These are phyloP conservation scores for Canariomyces notabilis DNA, from an alignment of 2,329 filamentous ascomycete species.

Conservation along the genomic window DNA sequence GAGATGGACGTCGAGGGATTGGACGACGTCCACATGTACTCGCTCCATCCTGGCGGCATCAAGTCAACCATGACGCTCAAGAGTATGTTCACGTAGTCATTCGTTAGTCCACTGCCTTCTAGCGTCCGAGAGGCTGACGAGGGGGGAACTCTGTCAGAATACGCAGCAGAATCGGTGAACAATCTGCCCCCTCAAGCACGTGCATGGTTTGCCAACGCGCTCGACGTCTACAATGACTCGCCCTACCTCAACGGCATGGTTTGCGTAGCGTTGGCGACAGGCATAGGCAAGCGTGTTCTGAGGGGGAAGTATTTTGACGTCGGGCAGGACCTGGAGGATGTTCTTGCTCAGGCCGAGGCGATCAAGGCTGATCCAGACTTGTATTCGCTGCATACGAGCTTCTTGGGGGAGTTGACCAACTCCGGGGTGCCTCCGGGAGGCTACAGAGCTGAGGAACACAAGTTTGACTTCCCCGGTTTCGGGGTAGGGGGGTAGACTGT, in stretches of 20 bases:
- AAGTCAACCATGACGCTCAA: conserved; percentile 29
- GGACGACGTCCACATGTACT: conserved; percentile 28
- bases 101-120: background rate
- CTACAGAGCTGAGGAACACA: conserved; percentile 13
- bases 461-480: conserved; percentile 23
- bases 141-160: conserved; percentile 11
- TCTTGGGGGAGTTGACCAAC: conserved; percentile 24
- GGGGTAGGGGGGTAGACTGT: conserved; percentile 1
- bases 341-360: conserved; percentile 22
- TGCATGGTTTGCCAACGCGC: conserved; percentile 16
- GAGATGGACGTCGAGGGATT: conserved; percentile 28
- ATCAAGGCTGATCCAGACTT: conserved; percentile 23
- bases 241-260: conserved; percentile 31
- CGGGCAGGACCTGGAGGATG: conserved; percentile 29
- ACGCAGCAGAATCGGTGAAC: conserved; percentile 21
- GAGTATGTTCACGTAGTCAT: too few species aligned
- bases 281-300: conserved; percentile 25
- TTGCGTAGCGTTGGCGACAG: conserved; percentile 30
- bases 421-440: conserved; percentile 17
- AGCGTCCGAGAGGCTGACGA: conserved; percentile 1
- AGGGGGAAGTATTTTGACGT: conserved; percentile 30
- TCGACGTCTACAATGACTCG: conserved; percentile 30
- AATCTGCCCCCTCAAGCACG: conserved; percentile 20
- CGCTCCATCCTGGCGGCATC: conserved; percentile 30
- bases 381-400: conserved; percentile 27